A percentile compares a stretch with the other conserved stretches of the same genome.
These are phyloP conservation scores for Acanthamoeba quina DNA, from an alignment of 208 protist species.

Conservation along the genomic window DNA sequence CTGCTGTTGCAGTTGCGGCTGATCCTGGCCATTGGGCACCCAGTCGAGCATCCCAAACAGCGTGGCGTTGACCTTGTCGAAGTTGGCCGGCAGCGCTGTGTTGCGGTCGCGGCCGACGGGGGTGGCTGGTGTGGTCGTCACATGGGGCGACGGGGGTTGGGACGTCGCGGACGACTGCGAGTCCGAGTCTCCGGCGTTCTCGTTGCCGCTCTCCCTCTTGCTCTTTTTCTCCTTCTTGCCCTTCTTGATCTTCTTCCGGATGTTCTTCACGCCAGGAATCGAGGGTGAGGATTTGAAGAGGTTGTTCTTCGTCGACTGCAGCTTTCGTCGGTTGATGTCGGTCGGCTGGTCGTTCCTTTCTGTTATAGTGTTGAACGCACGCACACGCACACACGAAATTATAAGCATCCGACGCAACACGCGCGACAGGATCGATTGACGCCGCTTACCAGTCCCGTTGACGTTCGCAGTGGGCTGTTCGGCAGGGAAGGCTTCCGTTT, in stretches of 20 bases:
- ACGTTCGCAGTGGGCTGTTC: no score
- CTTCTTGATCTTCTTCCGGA: slow-evolving; percentile 4
- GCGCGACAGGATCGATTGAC: background rate
- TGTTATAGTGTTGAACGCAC: background rate
- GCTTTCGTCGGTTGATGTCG: background rate
- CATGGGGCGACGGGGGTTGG: background rate
- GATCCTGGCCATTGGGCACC: slow-evolving; percentile 33
- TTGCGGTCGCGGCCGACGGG: background rate
- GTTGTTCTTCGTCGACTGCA: background rate
- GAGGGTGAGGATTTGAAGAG: slow-evolving; percentile 13
- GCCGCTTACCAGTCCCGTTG: no score
- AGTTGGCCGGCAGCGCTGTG: slow-evolving; percentile 11
- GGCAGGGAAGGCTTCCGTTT: background rate
- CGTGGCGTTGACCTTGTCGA: slow-evolving; percentile 59
- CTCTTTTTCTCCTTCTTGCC: slow-evolving; percentile 39
- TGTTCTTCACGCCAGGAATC: background rate
- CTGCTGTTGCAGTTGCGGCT: background rate
- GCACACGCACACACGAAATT: background rate
- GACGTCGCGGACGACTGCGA: background rate
- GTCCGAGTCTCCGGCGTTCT: background rate
- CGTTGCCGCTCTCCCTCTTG: background rate
- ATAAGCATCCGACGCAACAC: background rate
- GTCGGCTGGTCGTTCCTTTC: background rate
- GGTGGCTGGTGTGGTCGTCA: background rate
- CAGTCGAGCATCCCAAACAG: slow-evolving; percentile 73